Conservation (phyloP, 169 alveolate genomes). For the Plasmodium berghei region DNA sequence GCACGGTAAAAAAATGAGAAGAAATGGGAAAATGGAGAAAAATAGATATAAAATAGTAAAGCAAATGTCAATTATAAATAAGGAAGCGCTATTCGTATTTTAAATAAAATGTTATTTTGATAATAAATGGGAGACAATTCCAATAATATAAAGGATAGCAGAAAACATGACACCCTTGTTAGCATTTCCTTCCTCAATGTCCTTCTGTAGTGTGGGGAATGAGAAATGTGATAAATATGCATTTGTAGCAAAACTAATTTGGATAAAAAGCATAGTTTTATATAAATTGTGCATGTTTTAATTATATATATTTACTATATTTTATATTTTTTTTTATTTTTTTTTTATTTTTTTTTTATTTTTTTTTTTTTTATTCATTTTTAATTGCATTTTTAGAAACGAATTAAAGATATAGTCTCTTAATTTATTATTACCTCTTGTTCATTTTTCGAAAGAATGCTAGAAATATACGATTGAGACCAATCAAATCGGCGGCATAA, state of each 20-base stretch:
- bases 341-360: neutral
- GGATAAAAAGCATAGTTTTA: neutral
- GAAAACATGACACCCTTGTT: constrained; percentile 69
- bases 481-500: constrained; percentile 75
- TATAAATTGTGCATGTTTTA: neutral
- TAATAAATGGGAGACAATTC: constrained; percentile 64
- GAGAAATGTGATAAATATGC: neutral
- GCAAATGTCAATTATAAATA: constrained; percentile 11
- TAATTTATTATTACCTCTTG: constrained; percentile 19
- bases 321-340: neutral
- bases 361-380: neutral
- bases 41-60: constrained; percentile 4
- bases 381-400: neutral
- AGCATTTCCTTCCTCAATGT: constrained; percentile 56
- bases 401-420: too few species aligned
- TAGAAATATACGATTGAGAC: constrained; percentile 46
- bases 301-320: neutral
- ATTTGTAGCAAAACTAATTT: neutral
- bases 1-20: neutral
- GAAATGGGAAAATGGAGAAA: neutral
- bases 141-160: constrained; percentile 50
- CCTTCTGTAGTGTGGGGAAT: constrained; percentile 32
- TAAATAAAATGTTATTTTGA: constrained; percentile 25
- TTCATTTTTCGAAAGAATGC: constrained; percentile 28
- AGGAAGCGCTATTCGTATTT: too few species aligned